Evolutionary conservation across 345 rosid species (phyloP), one percentile per base, ranked within the genome.

Genomic region (Bruguiera parviflora): DNA sequence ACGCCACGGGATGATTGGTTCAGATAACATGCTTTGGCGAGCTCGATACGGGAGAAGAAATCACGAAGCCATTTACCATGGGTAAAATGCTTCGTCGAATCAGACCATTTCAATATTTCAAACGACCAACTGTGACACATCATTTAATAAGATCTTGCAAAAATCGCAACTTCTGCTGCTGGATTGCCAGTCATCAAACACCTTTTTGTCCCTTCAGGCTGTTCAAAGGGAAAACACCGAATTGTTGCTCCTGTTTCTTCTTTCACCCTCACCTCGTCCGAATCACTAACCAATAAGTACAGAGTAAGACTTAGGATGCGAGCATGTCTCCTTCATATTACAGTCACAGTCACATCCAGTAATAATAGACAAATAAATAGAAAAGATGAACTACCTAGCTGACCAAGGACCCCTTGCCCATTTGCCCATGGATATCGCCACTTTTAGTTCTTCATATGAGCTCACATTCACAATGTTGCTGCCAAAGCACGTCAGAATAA

Each of bases 351-450:
- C 53, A 11, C 15, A 3, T n/a, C 22, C 52, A 1, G 60, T 37
- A 29, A 58, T 24, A 46, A 11, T 22, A 19, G 25, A 20, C 29
- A n/a, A 53, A 46, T 1, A 37, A 22, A 19, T 37, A 29, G 11
- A 47, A 18, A 29, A 71, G 46, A 66, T 5, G 43, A 59, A 18
- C 28, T 77, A 90, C 91, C 92, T 87, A 3, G 89, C 96, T 60
- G 89, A 89, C 99, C 99, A 95, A 57, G 93, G 88, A 79, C 93
- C 96, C 82, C 96, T 90, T 37, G 93, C 99, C 97, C 99, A 95
- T 84, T 95, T 95, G 55, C 96, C 97, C 67, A 63, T 7, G 37
- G 96, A 81, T 37, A 89, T 88, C 61, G 88, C 96, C 16, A 58
- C 81, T 80, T 91, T 93, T 25, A 91, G 94, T 79, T 93, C 96